These are phyloP conservation scores for Trichosanthes cucumerina DNA, from an alignment of 306 rosid species.

Conservation along the genomic window DNA sequence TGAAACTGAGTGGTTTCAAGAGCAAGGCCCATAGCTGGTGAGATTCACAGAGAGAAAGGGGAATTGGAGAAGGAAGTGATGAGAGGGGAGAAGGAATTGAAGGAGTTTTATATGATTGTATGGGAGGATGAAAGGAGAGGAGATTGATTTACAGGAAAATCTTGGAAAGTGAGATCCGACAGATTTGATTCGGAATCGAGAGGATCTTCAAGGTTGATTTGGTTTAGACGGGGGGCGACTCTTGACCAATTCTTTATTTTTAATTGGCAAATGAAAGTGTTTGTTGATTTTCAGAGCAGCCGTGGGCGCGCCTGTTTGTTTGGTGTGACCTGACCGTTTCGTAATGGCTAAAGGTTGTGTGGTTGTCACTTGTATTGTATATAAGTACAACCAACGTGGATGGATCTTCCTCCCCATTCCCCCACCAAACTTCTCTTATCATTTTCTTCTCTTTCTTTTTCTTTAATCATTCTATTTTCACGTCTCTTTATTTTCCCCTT, in stretches of 20 bases:
- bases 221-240: neutral
- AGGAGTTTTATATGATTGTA: constrained; percentile 33
- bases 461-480: too few relatives aligned
- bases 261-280: neutral
- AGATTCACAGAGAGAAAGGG: neutral
- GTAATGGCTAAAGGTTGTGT: neutral
- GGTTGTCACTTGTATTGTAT: too few relatives aligned
- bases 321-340: neutral
- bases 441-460: neutral
- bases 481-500: too few relatives aligned
- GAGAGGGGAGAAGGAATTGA: constrained; percentile 4
- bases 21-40: constrained; percentile 44
- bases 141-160: constrained; percentile 27
- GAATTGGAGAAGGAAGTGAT: neutral
- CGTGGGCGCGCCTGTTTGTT: neutral
- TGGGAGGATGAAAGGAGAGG: neutral
- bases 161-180: constrained; percentile 46
- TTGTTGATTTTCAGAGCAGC: neutral
- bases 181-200: constrained; percentile 54
- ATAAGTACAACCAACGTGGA: neutral
- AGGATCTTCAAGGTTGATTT: constrained; percentile 50
- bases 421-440: neutral
- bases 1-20: constrained; percentile 43
- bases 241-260: neutral
- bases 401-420: too few relatives aligned